Percentiles rank a stretch among this genome's conserved stretches.
Conservation (phyloP, 78 protist species). For the Dictyostelium citrinum region DNA sequence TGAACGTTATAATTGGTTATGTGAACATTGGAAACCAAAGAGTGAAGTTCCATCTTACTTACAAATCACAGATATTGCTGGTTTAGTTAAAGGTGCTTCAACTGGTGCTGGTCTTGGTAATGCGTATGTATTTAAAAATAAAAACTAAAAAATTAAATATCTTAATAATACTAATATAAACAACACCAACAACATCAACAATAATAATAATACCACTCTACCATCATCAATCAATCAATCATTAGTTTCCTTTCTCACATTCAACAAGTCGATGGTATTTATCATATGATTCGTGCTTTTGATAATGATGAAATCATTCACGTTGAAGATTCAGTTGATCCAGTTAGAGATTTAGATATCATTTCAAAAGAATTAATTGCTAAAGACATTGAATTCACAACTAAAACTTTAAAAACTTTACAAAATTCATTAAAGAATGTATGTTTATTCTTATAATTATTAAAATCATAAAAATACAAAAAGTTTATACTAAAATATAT, state of each 20-base stretch:
- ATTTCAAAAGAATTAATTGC: slow-evolving; percentile 92
- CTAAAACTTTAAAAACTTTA: slow-evolving; percentile 18
- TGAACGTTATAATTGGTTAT: slow-evolving; percentile 93
- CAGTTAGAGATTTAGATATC: slow-evolving; percentile 94
- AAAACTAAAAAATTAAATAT: background rate
- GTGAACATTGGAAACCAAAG: slow-evolving; percentile 87
- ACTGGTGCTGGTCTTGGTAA: slow-evolving; percentile 98
- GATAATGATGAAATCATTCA: slow-evolving; percentile 93
- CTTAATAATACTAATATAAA: too few relatives aligned
- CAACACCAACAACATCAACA: background rate
- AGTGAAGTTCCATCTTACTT: slow-evolving; percentile 93
- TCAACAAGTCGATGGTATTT: slow-evolving; percentile 96
- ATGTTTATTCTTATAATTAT: background rate
- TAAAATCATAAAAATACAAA: too few relatives aligned
- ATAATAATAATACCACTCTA: background rate
- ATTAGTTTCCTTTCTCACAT: slow-evolving; percentile 95
- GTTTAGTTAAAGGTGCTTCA: slow-evolving; percentile 97
- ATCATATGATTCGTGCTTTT: slow-evolving; percentile 95
- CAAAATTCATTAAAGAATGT: slow-evolving; percentile 9
- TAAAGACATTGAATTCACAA: slow-evolving; percentile 90
- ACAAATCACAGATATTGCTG: slow-evolving; percentile 96
- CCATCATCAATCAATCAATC: background rate
- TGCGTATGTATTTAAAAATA: slow-evolving; percentile 56
- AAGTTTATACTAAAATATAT: too few relatives aligned
- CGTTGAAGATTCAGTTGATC: slow-evolving; percentile 97